Conservation (phyloP, 1,284 basidiomycete species). For the Cryptococcus jaspeensis region DNA sequence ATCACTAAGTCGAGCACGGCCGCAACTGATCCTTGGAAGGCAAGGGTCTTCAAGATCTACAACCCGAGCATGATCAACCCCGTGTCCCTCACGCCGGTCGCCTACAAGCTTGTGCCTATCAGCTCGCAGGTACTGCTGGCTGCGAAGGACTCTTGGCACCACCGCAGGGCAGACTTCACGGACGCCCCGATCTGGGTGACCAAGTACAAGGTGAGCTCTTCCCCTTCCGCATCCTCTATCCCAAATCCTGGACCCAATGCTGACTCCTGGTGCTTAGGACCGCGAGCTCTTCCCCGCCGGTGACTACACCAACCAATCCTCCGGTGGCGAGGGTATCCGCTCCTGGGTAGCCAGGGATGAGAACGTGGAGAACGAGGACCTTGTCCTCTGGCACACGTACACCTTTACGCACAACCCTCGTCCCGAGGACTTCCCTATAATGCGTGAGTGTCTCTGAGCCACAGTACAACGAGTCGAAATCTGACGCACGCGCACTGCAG, state of each 20-base stretch:
- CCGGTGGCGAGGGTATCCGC: conserved; percentile 9
- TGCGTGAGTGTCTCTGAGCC: conserved; percentile 2
- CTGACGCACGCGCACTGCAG: too few relatives aligned
- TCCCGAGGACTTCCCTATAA: conserved; percentile 29
- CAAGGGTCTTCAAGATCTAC: conserved; percentile 16
- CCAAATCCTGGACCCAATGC: too few relatives aligned
- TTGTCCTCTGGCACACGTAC: conserved; percentile 28
- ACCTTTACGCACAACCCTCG: conserved; percentile 25
- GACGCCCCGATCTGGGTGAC: conserved; percentile 16
- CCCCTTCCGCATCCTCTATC: too few relatives aligned
- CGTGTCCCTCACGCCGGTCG: conserved; percentile 10
- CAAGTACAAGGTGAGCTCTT: too few relatives aligned
- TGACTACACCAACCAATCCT: conserved; percentile 16
- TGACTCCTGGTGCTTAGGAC: too few relatives aligned
- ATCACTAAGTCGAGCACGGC: conserved; percentile 13
- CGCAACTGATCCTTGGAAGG: conserved; percentile 10
- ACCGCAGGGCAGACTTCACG: conserved; percentile 10
- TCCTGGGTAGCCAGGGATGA: conserved; percentile 21
- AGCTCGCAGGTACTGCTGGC: conserved; percentile 6
- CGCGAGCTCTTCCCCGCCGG: conserved; percentile 15
- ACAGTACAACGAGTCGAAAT: too few relatives aligned
- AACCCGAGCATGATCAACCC: conserved; percentile 20
- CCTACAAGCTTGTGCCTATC: conserved; percentile 19
- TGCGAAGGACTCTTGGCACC: neutral
- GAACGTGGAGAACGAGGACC: conserved; percentile 23